Evolutionary conservation across 1,284 basidiomycete species (phyloP), one percentile per base, ranked within the genome.

Genomic region (Malassezia psittaci): DNA sequence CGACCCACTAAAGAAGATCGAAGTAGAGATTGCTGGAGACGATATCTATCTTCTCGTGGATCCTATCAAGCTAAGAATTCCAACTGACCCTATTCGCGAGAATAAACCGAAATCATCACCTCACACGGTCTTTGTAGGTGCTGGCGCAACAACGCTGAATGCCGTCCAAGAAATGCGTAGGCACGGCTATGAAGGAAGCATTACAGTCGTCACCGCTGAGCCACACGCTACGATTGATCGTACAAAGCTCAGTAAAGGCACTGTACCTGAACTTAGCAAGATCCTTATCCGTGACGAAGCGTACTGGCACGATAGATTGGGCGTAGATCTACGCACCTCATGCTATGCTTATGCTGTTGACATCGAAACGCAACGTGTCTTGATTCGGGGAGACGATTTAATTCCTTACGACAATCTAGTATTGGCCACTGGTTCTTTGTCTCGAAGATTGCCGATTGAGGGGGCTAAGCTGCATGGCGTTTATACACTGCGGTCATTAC

Each of bases 191-290:
- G 79, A 79, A 38, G 85, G 83, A 16, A 80, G 82, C 8, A 87
- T 96, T 69, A 88, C 84, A 2, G 77, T 94, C 46, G 75, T 94
- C 19, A 84, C 85, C 18, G 83, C 85, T 67, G 90, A 96, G 76
- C 77, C 79, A 10, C 79, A 90, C 72, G 80, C 85, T 13, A 90
- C 90, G 1, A 88, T 94, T 65, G 90, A 96, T 77, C 81, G 87
- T 55, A 89, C 90, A 43, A 91, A 88, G 78, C 79, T 94, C 58
- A 90, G 88, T 77, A 94, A 96, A 76, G 83, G 83, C 5, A 81
- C 93, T 40, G 81, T 86, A 38, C 84, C 85, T 18, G 86, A 90
- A 65, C 77, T 85, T 2, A 77, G 81, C 35, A 88, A 90, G 76
- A 77, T 90, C 39, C 81, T 86, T 69, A 89, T 80, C 82, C 82